Evolutionary conservation across 2,329 filamentous ascomycete species (phyloP).

Genomic region (Apiospora marii): DNA sequence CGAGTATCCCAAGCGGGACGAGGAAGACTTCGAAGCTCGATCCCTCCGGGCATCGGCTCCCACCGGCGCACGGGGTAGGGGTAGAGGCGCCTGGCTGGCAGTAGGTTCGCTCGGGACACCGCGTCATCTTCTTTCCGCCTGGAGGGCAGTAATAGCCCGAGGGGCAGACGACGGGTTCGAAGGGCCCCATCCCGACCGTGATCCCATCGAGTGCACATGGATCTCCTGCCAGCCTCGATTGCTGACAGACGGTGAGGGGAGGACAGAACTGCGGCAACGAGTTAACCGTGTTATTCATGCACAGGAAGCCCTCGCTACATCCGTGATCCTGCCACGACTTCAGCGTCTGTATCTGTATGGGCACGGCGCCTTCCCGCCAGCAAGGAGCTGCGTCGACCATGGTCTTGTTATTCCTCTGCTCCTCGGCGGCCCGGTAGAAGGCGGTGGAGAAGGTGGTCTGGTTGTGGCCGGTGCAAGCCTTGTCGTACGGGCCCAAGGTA

Average conservation of each 20-base stretch:
- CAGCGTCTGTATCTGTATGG: conserved; percentile 49
- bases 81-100: conserved; percentile 58
- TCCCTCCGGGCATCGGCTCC: conserved; percentile 55
- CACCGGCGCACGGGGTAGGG: conserved; percentile 55
- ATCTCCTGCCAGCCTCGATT: conserved; percentile 44
- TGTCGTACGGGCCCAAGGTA: conserved; percentile 45
- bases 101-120: conserved; percentile 57
- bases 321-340: conserved; percentile 46
- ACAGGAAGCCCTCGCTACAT: conserved; percentile 52
- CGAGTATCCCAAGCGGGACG: conserved; percentile 52
- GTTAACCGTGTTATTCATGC: conserved; percentile 56
- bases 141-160: conserved; percentile 58
- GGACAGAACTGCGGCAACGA: conserved; percentile 55
- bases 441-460: conserved; percentile 50
- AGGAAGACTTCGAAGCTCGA: conserved; percentile 51
- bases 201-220: conserved; percentile 43
- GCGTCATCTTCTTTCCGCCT: conserved; percentile 47
- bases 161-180: conserved; percentile 60
- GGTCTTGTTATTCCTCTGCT: conserved; percentile 37
- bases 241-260: conserved; percentile 47
- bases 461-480: conserved; percentile 52
- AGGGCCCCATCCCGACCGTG: conserved; percentile 53
- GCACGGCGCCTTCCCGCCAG: conserved; percentile 48
- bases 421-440: conserved; percentile 45
- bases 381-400: conserved; percentile 50